These are phyloP conservation scores for Metschnikowia kunwiensis DNA, from an alignment of 805 yeast genomes.

Conservation along the genomic window DNA sequence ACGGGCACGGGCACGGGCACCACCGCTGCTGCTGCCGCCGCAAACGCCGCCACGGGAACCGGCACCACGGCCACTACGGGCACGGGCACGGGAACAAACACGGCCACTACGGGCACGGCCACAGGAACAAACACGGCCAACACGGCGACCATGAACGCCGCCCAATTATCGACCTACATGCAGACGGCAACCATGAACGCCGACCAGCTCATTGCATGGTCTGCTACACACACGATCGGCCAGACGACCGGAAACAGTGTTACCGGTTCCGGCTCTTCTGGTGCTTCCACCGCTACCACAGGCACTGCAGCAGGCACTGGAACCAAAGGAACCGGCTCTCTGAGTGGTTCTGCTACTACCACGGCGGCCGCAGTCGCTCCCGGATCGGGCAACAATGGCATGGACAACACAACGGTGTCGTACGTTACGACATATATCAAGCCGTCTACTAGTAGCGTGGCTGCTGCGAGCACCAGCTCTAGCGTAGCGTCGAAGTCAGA, in stretches of 20 bases:
- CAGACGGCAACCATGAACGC: constrained; percentile 17
- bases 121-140: constrained; percentile 12
- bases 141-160: constrained; percentile 18
- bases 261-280: constrained; percentile 18
- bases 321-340: neutral
- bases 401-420: constrained; percentile 13
- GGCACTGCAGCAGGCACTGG: neutral
- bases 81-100: constrained; percentile 11
- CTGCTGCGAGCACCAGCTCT: constrained; percentile 1
- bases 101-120: constrained; percentile 17
- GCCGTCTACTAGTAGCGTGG: constrained; percentile 22
- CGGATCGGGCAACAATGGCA: constrained; percentile 12
- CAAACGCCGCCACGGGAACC: constrained; percentile 17
- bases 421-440: constrained; percentile 33
- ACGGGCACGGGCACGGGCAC: constrained; percentile 14
- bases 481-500: constrained; percentile 1
- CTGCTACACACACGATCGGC: constrained; percentile 17
- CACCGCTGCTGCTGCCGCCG: constrained; percentile 4
- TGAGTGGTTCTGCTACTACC: neutral
- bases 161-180: constrained; percentile 14
- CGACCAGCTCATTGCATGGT: constrained; percentile 18
- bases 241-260: constrained; percentile 3
- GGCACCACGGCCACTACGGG: constrained; percentile 13
- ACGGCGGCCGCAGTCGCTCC: constrained; percentile 4
- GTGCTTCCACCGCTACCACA: constrained; percentile 1